phyloP scores from a whole-genome alignment of 2,329 filamentous ascomycete species.

The Atkinsonella hypoxylon region DNA sequence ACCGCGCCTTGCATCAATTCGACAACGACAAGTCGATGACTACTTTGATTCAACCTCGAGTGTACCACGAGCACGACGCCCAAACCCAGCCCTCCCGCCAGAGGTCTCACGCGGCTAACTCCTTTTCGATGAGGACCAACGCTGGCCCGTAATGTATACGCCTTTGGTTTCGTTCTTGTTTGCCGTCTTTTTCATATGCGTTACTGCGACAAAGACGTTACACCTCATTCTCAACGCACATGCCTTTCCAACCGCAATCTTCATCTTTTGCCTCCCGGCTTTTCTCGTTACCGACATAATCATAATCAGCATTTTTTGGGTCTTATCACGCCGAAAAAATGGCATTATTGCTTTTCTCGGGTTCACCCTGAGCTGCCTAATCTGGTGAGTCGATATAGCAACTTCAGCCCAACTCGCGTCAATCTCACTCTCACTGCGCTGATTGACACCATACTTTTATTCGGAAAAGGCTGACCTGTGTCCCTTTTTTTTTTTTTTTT shows the following conservation, averaged over 20 bases:
- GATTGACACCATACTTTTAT: too few relatives aligned
- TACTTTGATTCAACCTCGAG: too few relatives aligned
- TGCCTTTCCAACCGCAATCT: conserved; percentile 15
- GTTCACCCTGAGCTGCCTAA: conserved; percentile 12
- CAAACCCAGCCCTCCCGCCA: background rate
- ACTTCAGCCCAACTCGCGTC: background rate
- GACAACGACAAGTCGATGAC: too few relatives aligned
- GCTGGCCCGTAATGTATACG: conserved; percentile 7
- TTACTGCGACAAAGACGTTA: conserved; percentile 17
- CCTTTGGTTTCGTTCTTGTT: conserved; percentile 17
- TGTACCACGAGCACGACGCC: too few relatives aligned
- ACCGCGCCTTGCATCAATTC: too few relatives aligned
- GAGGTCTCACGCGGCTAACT: background rate
- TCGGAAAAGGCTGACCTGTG: background rate
- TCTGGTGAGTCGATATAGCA: conserved; percentile 14
- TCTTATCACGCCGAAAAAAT: conserved; percentile 15
- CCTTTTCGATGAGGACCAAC: conserved; percentile 4
- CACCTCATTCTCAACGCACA: conserved; percentile 16
- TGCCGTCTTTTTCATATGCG: conserved; percentile 17
- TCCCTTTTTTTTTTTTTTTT: too few relatives aligned
- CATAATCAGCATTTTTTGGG: conserved; percentile 13
- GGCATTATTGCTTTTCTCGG: conserved; percentile 12
- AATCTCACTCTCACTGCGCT: background rate
- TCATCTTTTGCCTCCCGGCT: conserved; percentile 20
- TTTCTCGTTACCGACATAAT: conserved; percentile 19